These are phyloP conservation scores for Metarhizium anisopliae DNA, from an alignment of 2,329 filamentous ascomycete genomes.

Conservation along the genomic window DNA sequence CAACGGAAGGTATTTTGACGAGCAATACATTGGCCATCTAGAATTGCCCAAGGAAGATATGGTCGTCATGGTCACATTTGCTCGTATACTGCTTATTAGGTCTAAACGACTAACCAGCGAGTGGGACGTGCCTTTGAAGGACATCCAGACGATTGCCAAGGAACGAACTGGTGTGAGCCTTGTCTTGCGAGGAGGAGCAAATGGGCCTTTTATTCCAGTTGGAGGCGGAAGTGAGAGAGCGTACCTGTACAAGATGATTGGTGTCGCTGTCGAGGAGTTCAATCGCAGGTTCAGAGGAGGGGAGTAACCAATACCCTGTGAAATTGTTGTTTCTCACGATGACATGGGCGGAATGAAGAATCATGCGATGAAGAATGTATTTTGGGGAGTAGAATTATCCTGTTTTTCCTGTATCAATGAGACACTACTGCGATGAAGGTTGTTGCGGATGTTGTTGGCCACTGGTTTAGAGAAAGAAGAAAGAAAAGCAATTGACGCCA, in stretches of 20 bases:
- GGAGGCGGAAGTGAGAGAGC: slow-evolving; percentile 69
- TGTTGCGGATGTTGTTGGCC: neutral
- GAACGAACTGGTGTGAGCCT: slow-evolving; percentile 91
- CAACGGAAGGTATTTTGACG: slow-evolving; percentile 95
- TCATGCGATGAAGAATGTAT: neutral
- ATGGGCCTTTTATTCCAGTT: slow-evolving; percentile 90
- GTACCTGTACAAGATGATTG: slow-evolving; percentile 58
- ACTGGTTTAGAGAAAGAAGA: neutral
- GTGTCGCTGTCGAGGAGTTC: slow-evolving; percentile 57
- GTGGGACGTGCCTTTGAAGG: slow-evolving; percentile 94
- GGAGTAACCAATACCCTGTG: slow-evolving; percentile 14
- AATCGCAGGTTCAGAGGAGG: slow-evolving; percentile 48
- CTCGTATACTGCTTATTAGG: slow-evolving; percentile 81
- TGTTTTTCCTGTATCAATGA: neutral
- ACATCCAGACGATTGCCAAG: slow-evolving; percentile 94
- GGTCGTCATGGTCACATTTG: slow-evolving; percentile 81
- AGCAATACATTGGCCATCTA: slow-evolving; percentile 92
- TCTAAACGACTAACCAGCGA: slow-evolving; percentile 79
- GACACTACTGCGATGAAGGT: neutral
- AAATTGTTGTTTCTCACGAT: neutral
- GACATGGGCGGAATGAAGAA: neutral
- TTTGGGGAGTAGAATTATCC: neutral
- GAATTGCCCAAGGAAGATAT: slow-evolving; percentile 84
- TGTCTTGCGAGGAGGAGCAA: slow-evolving; percentile 78
- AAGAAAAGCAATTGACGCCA: neutral